Conservation (phyloP, 129 eudicot genomes). For the Centrapalus pauciflorus region DNA sequence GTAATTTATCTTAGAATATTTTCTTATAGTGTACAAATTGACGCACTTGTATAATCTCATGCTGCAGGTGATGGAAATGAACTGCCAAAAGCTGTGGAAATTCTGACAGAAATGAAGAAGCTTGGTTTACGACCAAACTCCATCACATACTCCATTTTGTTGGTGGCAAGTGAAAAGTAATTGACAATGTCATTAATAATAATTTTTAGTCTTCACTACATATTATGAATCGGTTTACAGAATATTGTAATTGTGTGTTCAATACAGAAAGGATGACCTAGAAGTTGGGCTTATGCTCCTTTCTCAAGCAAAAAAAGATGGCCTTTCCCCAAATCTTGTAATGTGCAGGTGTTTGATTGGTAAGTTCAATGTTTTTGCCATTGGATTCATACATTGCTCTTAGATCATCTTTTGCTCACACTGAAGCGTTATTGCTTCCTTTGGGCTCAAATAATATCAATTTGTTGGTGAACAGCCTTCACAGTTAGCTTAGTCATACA, state of each 20-base stretch:
- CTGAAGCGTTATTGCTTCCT: too few relatives aligned
- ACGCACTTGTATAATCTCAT: conserved; percentile 18
- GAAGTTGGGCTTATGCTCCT: conserved; percentile 81
- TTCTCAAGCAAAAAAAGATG: conserved; percentile 79
- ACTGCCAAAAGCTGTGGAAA: conserved; percentile 73
- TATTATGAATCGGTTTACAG: conserved; percentile 9
- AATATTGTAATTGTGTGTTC: conserved; percentile 9
- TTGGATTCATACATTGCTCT: not conserved
- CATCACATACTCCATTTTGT: conserved; percentile 82
- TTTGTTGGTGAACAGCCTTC: too few relatives aligned
- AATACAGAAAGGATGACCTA: conserved; percentile 70
- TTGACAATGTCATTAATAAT: conserved; percentile 1
- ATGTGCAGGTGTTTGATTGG: conserved; percentile 89
- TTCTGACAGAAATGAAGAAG: conserved; percentile 63
- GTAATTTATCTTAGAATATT: not conserved
- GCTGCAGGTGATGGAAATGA: conserved; percentile 80
- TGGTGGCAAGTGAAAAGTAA: conserved; percentile 96
- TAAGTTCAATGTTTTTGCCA: conserved; percentile 26
- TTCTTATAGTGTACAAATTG: not conserved
- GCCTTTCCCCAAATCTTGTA: conserved; percentile 69
- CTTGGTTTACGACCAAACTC: conserved; percentile 68
- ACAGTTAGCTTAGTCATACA: too few relatives aligned
- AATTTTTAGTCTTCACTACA: not conserved
- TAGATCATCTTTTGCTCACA: not conserved
- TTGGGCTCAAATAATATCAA: too few relatives aligned